phyloP scores from a whole-genome alignment of 2,329 filamentous ascomycete species.

The Neurospora sp. region DNA sequence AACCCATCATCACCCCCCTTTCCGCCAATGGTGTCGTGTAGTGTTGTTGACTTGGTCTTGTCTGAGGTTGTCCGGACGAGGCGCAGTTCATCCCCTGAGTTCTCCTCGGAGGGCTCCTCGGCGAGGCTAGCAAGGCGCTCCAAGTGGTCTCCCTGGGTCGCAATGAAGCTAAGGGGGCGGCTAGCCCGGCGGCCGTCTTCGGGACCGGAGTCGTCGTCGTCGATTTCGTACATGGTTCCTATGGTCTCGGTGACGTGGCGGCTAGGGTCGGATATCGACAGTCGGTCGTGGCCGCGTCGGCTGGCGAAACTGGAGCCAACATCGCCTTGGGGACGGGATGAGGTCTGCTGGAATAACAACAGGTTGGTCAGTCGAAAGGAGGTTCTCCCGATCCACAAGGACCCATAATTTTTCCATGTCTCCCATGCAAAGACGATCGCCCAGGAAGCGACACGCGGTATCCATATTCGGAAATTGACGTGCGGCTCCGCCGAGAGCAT shows the following conservation, averaged over 20 bases:
- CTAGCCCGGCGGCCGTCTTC: slow-evolving; percentile 38
- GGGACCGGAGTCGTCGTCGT: slow-evolving; percentile 47
- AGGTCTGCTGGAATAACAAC: slow-evolving; percentile 34
- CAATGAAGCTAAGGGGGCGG: slow-evolving; percentile 68
- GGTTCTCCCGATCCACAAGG: slow-evolving; percentile 16
- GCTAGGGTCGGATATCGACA: slow-evolving; percentile 73
- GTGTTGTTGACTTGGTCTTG: slow-evolving; percentile 21
- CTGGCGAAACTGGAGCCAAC: slow-evolving; percentile 46
- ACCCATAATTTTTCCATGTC: slow-evolving; percentile 16
- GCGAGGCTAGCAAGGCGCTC: slow-evolving; percentile 23
- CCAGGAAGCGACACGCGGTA: slow-evolving; percentile 11
- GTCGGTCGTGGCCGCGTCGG: slow-evolving; percentile 47
- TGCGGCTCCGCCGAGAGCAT: slow-evolving; percentile 3
- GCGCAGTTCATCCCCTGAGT: slow-evolving; percentile 29
- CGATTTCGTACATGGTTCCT: slow-evolving; percentile 78
- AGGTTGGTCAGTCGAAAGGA: slow-evolving; percentile 11
- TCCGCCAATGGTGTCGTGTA: slow-evolving; percentile 20
- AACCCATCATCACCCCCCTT: slow-evolving; percentile 19
- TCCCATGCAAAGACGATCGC: slow-evolving; percentile 13
- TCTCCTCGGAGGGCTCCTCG: slow-evolving; percentile 27
- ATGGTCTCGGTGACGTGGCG: slow-evolving; percentile 94
- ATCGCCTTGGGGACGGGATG: slow-evolving; percentile 44
- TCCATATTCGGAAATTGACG: slow-evolving; percentile 4
- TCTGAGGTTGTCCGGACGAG: slow-evolving; percentile 38
- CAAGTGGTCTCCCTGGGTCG: slow-evolving; percentile 43